These are phyloP conservation scores for Phytophthora nicotianae DNA, from an alignment of 352 stramenopile species.

Conservation along the genomic window DNA sequence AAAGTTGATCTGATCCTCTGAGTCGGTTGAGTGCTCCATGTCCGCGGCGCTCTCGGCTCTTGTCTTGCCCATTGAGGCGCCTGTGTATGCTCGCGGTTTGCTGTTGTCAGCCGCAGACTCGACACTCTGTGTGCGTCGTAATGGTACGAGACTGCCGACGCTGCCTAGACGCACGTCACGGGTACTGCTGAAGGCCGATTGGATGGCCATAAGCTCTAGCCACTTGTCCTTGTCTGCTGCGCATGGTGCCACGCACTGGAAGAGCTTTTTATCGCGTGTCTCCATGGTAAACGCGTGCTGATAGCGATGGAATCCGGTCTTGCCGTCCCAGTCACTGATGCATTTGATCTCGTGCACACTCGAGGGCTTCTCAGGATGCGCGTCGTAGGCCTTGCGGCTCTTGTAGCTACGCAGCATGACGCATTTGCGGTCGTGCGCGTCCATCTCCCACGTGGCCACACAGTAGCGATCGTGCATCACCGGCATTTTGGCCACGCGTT, in stretches of 20 bases:
- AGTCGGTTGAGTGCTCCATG: constrained; percentile 32
- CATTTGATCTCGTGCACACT: constrained; percentile 70
- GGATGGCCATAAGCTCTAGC: constrained; percentile 62
- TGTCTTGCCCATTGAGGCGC: constrained; percentile 20
- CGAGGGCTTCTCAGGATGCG: constrained; percentile 54
- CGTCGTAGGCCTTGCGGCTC: constrained; percentile 45
- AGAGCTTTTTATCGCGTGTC: constrained; percentile 73
- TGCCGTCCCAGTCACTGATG: constrained; percentile 79
- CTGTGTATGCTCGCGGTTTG: constrained; percentile 32
- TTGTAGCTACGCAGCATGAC: constrained; percentile 84
- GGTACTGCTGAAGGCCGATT: constrained; percentile 29
- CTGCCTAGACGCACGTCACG: constrained; percentile 31
- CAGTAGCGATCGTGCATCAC: constrained; percentile 88
- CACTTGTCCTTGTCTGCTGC: constrained; percentile 61
- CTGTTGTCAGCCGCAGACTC: constrained; percentile 18
- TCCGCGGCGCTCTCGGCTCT: constrained; percentile 20
- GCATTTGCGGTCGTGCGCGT: constrained; percentile 49
- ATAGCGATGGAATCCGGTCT: constrained; percentile 78
- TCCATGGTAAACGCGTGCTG: constrained; percentile 75
- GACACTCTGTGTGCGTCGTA: constrained; percentile 32
- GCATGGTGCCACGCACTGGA: constrained; percentile 69
- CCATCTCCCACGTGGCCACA: constrained; percentile 71
- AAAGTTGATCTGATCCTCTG: constrained; percentile 23
- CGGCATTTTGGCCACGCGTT: constrained; percentile 66
- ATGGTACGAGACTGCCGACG: constrained; percentile 30